phyloP scores from a whole-genome alignment of 495 filamentous ascomycete species.

The Penicillium pulvis region DNA sequence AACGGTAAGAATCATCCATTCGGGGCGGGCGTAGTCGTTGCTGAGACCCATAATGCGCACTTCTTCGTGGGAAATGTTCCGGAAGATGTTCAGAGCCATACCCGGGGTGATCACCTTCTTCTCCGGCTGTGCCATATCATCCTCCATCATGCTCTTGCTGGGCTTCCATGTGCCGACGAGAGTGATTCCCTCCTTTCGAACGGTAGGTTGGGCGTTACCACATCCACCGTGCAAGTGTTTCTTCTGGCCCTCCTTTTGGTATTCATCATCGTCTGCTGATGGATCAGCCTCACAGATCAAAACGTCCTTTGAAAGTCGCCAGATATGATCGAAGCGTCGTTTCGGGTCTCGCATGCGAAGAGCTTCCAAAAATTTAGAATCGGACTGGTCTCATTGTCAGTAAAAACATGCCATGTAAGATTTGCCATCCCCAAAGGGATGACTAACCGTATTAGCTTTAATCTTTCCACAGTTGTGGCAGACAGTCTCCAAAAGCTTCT shows the following conservation, averaged over 20 bases:
- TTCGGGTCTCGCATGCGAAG: constrained; percentile 87
- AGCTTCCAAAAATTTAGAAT: constrained; percentile 79
- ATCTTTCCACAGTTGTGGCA: constrained; percentile 98
- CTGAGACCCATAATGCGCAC: constrained; percentile 86
- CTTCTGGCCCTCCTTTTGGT: constrained; percentile 49
- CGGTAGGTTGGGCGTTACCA: constrained; percentile 83
- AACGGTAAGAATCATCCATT: constrained; percentile 98
- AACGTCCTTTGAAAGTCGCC: constrained; percentile 85
- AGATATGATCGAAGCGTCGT: constrained; percentile 85
- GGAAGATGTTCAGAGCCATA: constrained; percentile 81
- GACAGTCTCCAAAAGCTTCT: constrained; percentile 96
- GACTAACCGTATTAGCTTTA: constrained; percentile 91
- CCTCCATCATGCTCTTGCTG: constrained; percentile 66
- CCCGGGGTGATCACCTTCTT: constrained; percentile 84
- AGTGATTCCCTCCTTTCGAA: constrained; percentile 81
- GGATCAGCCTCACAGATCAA: constrained; percentile 76
- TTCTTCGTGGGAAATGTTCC: constrained; percentile 75
- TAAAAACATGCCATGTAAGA: constrained; percentile 51
- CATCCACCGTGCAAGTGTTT: constrained; percentile 80
- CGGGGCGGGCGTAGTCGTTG: constrained; percentile 89
- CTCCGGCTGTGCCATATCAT: constrained; percentile 69
- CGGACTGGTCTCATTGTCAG: constrained; percentile 73
- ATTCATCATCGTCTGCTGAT: constrained; percentile 63
- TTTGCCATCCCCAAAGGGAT: constrained; percentile 58
- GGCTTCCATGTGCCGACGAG: constrained; percentile 81